Base-by-base conservation (phyloP, 2,329 filamentous ascomycete species). In the Massarina eburnea region DNA sequence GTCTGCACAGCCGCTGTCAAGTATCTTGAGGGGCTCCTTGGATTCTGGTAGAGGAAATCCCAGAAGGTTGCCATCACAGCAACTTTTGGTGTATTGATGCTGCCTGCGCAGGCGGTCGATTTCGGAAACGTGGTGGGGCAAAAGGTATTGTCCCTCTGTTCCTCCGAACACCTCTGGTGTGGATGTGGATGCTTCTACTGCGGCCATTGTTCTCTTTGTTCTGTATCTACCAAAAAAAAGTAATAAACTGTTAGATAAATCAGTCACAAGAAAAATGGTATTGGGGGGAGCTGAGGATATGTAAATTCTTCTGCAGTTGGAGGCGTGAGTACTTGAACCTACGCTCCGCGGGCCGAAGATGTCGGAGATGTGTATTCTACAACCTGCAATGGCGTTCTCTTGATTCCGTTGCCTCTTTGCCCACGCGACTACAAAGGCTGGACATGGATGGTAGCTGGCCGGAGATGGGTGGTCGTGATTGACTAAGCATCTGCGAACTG, bases 1-100 rank as follows among this genome's bases (percentile, higher is more conserved):
- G 18, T 38, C 35, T 38, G 35, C 35, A 21, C 35, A 38, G 21
- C 35, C 35, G 5, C 18, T 21, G 20, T 38, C 35, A 21, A 38
- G 20, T 20, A 38, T 22, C 17, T 22, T 6, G 9, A 22, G 18
- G 20, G 18, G 18, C 6, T 38, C 19, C 8, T 18, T n/a, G 30
- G 3, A 33, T 7, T 33, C 30, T 38, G 35, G 35, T 6, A 38
- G 35, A 10, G 18, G 18, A 21, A 38, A 10, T 9, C 18, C 18
- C 9, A 22, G 18, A 2, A 38, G 35, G 9, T 38, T 38, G 35
- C 20, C 18, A 22, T 22, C 8, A 21, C 18, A 21, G 20, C 18
- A 20, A 19, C 10, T 19, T 38, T 38, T 38, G 19, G 20, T 38
- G 21, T 21, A 38, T 10, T 38, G 17, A 22, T 38, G 35, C 15